These are phyloP conservation scores for Gelatoporia subvermispora DNA, from an alignment of 768 basidiomycete species.

Conservation along the genomic window DNA sequence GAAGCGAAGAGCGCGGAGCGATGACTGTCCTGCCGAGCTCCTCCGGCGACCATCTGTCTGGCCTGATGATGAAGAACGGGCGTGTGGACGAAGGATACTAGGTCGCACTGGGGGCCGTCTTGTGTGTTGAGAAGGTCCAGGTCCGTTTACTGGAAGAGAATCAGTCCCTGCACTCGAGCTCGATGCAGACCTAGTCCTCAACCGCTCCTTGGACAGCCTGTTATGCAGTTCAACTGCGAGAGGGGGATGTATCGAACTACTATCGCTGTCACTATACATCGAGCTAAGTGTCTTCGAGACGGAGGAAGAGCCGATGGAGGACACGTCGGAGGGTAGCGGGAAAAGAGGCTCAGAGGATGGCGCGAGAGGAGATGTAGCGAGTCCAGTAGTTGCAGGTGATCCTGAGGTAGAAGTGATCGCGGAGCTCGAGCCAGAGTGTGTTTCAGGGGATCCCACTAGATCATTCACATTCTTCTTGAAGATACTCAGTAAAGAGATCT, in stretches of 20 bases:
- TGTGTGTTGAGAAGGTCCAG: neutral
- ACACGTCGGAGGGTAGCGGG: constrained; percentile 1
- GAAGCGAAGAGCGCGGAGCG: constrained; percentile 21
- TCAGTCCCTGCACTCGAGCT: constrained; percentile 6
- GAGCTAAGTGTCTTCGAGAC: constrained; percentile 1
- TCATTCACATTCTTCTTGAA: constrained; percentile 58
- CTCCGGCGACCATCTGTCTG: constrained; percentile 15
- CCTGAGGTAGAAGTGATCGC: constrained; percentile 16
- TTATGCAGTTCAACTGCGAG: constrained; percentile 18
- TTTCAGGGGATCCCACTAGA: constrained; percentile 20
- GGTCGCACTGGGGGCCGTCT: constrained; percentile 30
- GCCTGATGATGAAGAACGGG: constrained; percentile 32
- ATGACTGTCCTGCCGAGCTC: constrained; percentile 4
- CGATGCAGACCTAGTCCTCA: constrained; percentile 11
- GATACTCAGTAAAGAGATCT: constrained; percentile 68
- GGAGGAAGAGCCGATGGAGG: neutral
- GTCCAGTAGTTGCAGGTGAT: constrained; percentile 14
- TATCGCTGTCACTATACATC: constrained; percentile 13
- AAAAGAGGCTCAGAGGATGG: constrained; percentile 8
- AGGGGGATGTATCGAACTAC: constrained; percentile 5
- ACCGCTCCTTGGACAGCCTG: constrained; percentile 18
- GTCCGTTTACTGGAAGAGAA: neutral
- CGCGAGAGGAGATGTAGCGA: neutral
- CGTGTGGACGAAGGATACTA: constrained; percentile 36
- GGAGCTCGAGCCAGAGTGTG: constrained; percentile 18